Evolutionary conservation across 169 alveolate species (phyloP).

Genomic region (Amoebophrya sp.): DNA sequence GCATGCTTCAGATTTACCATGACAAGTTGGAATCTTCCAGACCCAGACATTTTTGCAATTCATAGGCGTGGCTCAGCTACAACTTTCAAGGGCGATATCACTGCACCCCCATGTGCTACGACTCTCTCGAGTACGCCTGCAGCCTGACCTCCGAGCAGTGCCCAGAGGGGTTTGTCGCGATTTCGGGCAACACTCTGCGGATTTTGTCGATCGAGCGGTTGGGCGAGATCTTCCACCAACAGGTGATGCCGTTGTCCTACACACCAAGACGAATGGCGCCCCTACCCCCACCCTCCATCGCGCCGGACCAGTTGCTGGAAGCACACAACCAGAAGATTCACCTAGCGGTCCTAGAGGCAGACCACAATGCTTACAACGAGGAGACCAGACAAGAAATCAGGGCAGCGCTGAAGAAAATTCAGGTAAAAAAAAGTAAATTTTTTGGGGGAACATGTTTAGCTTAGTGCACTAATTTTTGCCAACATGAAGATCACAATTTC

Average conservation of each 20-base stretch:
- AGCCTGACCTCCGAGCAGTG: constrained; percentile 66
- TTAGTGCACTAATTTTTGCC: background rate
- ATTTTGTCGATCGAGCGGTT: constrained; percentile 65
- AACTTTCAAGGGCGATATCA: constrained; percentile 62
- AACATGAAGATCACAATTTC: background rate
- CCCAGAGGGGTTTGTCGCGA: constrained; percentile 83
- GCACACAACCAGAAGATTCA: background rate
- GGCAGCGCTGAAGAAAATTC: constrained; percentile 37
- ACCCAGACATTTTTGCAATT: too few relatives aligned
- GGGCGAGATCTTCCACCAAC: constrained; percentile 85
- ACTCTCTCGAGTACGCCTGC: constrained; percentile 73
- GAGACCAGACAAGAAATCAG: constrained; percentile 60
- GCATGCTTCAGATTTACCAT: too few relatives aligned
- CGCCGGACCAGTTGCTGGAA: constrained; percentile 2
- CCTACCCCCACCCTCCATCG: constrained; percentile 60
- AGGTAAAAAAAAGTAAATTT: background rate
- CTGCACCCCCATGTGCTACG: constrained; percentile 75
- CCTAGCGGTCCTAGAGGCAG: constrained; percentile 75
- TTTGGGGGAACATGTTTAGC: background rate
- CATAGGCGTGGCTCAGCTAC: constrained; percentile 75
- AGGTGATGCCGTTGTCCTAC: constrained; percentile 69
- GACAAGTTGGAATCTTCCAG: too few relatives aligned
- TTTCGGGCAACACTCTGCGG: constrained; percentile 70
- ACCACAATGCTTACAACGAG: constrained; percentile 75
- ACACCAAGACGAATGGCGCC: constrained; percentile 84